These are phyloP conservation scores for Zygosaccharomyces bailii DNA, from an alignment of 805 yeast species.

Conservation along the genomic window DNA sequence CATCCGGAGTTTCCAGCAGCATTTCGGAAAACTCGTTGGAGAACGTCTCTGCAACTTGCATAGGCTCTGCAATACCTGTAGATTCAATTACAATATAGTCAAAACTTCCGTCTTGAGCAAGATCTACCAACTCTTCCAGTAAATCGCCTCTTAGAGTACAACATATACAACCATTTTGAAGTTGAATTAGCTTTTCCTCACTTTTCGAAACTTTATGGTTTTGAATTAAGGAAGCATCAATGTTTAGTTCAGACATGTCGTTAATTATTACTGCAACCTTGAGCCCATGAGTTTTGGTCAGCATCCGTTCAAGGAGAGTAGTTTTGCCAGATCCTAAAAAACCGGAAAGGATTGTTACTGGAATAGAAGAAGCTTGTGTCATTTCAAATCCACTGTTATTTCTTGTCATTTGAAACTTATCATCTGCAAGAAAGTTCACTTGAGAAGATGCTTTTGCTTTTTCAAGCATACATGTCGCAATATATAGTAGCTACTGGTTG, in stretches of 20 bases:
- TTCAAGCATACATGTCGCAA: too few relatives aligned
- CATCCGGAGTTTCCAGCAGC: constrained; percentile 30
- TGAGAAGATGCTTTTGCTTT: too few relatives aligned
- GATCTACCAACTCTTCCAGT: constrained; percentile 40
- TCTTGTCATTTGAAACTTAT: too few relatives aligned
- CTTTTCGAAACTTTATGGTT: constrained; percentile 41
- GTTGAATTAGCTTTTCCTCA: constrained; percentile 43
- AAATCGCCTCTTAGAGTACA: constrained; percentile 48
- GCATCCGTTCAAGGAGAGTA: constrained; percentile 43
- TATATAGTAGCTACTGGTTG: too few relatives aligned
- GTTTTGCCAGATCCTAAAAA: constrained; percentile 48
- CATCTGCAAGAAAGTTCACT: too few relatives aligned
- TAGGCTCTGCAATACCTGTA: constrained; percentile 48
- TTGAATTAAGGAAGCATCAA: constrained; percentile 42
- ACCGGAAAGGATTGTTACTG: constrained; percentile 46
- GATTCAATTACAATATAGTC: constrained; percentile 46
- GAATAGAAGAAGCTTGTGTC: constrained; percentile 34
- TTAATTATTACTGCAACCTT: constrained; percentile 47
- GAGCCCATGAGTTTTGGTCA: constrained; percentile 40
- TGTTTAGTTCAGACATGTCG: constrained; percentile 43
- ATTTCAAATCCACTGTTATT: too few relatives aligned
- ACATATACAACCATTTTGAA: constrained; percentile 49
- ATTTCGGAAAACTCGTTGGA: constrained; percentile 41
- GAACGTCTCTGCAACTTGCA: constrained; percentile 51
- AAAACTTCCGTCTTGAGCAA: constrained; percentile 38